Evolutionary conservation across 306 rosid species (phyloP).

Genomic region (Citrullus mucosospermus): DNA sequence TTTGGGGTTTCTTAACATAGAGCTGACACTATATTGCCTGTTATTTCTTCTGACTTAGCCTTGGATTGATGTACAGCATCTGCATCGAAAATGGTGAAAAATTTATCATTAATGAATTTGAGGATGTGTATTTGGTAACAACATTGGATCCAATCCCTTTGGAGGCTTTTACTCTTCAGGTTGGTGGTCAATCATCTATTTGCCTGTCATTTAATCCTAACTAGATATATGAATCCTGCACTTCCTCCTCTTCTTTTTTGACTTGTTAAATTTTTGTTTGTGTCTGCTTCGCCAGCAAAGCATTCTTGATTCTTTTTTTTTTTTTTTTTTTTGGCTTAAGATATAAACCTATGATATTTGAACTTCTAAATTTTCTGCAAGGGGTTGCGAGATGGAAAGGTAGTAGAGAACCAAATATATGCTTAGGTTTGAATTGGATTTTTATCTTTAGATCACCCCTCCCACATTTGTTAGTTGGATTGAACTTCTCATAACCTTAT

Average conservation of each 20-base stretch:
- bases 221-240: not conserved
- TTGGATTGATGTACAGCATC: slow-evolving; percentile 43
- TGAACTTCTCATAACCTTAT: not conserved
- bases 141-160: slow-evolving; percentile 74
- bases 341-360: not conserved
- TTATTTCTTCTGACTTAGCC: slow-evolving; percentile 8
- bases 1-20: not conserved
- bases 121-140: slow-evolving; percentile 82
- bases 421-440: not conserved
- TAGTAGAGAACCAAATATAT: too few species aligned
- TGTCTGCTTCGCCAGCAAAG: too few species aligned
- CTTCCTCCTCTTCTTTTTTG: not conserved
- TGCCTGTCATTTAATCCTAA: not conserved
- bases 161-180: slow-evolving; percentile 92
- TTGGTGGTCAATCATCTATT: slow-evolving; percentile 17
- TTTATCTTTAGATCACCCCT: not conserved
- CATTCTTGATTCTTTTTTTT: too few species aligned
- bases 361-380: not conserved
- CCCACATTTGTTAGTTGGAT: not conserved
- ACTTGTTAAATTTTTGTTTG: too few species aligned
- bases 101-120: slow-evolving; percentile 64
- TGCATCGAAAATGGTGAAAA: slow-evolving; percentile 41
- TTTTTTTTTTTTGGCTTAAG: too few species aligned
- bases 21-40: not conserved
- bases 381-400: not conserved